phyloP scores from a whole-genome alignment of 148 eudicot genomes.

The Mesembryanthemum crystallinum region DNA sequence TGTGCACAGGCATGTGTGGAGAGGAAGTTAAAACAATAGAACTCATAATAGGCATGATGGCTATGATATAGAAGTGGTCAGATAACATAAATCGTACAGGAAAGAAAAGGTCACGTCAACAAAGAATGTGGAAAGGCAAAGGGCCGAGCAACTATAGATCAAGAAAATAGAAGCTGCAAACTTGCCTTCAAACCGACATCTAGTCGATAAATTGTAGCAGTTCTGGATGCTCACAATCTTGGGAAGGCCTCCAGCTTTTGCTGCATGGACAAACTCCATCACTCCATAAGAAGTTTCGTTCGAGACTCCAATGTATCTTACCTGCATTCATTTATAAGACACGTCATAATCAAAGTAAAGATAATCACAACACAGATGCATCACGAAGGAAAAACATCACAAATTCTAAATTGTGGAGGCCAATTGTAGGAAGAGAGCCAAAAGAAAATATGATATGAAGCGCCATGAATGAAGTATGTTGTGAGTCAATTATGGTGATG shows the following conservation, averaged over 20 bases:
- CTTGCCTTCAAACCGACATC: slow-evolving; percentile 84
- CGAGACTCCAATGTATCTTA: slow-evolving; percentile 88
- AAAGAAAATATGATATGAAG: background rate
- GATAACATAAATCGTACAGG: background rate
- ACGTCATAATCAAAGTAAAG: slow-evolving; percentile 1
- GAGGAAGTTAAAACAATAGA: background rate
- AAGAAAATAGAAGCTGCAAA: slow-evolving; percentile 1
- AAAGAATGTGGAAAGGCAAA: background rate
- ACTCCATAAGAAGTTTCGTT: slow-evolving; percentile 36
- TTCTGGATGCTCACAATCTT: background rate
- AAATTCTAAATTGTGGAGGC: background rate
- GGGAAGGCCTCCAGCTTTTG: slow-evolving; percentile 84
- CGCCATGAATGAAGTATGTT: background rate
- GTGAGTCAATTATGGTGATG: background rate
- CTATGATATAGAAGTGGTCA: background rate
- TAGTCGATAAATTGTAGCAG: slow-evolving; percentile 38
- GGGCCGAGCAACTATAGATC: background rate
- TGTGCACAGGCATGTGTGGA: too few species aligned
- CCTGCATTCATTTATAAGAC: slow-evolving; percentile 40
- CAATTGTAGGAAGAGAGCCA: background rate
- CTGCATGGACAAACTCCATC: slow-evolving; percentile 95
- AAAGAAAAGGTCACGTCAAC: background rate
- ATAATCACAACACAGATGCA: too few species aligned
- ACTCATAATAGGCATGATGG: background rate
- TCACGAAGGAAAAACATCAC: too few species aligned